Evolutionary conservation across 306 rosid genomes (phyloP).

Genomic region (Senna tora): DNA sequence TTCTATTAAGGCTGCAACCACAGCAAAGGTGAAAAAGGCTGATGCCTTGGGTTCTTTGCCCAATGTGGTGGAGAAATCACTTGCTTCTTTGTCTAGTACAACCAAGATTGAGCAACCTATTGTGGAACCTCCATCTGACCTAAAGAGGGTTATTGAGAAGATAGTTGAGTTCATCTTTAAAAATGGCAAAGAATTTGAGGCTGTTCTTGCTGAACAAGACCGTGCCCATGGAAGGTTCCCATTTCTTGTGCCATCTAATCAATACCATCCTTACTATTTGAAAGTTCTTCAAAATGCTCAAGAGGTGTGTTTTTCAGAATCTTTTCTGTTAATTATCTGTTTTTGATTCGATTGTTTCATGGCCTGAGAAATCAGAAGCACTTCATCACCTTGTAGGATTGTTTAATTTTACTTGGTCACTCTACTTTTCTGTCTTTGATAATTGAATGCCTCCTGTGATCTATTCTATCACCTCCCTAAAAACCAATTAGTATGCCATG

Average conservation of each 20-base stretch:
- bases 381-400: not conserved
- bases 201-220: constrained; percentile 77
- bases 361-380: constrained; percentile 15
- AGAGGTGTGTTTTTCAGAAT: constrained; percentile 56
- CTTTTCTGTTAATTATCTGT: not conserved
- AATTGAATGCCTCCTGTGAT: constrained; percentile 7
- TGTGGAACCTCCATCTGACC: constrained; percentile 76
- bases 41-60: constrained; percentile 40
- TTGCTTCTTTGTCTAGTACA: constrained; percentile 42
- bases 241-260: constrained; percentile 77
- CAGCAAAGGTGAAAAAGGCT: constrained; percentile 46
- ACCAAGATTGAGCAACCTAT: constrained; percentile 62
- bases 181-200: constrained; percentile 80
- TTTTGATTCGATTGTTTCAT: constrained; percentile 14
- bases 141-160: constrained; percentile 76
- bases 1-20: constrained; percentile 48
- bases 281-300: constrained; percentile 61
- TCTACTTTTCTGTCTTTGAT: too few relatives aligned
- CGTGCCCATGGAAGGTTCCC: constrained; percentile 79
- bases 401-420: not conserved
- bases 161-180: constrained; percentile 76
- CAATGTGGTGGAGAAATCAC: constrained; percentile 42
- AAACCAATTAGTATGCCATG: not conserved
- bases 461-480: not conserved
- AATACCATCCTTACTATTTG: constrained; percentile 71